These are phyloP conservation scores for Breynia disticha DNA, from an alignment of 441 rosid genomes.

Conservation along the genomic window DNA sequence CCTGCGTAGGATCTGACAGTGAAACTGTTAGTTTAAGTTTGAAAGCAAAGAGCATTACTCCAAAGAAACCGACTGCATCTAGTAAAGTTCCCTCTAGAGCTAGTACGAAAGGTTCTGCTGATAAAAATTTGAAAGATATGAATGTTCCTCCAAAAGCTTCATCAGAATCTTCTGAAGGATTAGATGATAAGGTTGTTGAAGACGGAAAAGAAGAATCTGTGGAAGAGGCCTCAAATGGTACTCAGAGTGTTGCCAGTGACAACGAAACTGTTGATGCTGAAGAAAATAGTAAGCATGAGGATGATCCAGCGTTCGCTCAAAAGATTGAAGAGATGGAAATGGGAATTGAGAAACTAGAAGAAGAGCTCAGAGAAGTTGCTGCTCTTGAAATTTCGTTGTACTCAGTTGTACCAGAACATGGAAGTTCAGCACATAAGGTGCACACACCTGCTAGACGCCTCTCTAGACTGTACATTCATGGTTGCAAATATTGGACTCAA, in stretches of 20 bases:
- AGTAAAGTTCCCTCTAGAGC: constrained; percentile 30
- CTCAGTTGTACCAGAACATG: constrained; percentile 77
- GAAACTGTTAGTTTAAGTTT: constrained; percentile 30
- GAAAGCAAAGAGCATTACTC: constrained; percentile 26
- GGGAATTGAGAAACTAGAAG: constrained; percentile 75
- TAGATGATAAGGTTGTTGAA: constrained; percentile 34
- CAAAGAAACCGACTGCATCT: constrained; percentile 33
- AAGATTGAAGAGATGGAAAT: constrained; percentile 51
- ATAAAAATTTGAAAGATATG: constrained; percentile 23
- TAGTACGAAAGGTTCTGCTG: constrained; percentile 22
- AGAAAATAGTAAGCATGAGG: constrained; percentile 34
- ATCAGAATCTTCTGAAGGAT: constrained; percentile 40
- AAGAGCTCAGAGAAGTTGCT: constrained; percentile 88
- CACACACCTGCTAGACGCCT: constrained; percentile 75
- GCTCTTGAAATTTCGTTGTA: constrained; percentile 75
- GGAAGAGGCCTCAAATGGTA: constrained; percentile 47
- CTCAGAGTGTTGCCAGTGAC: constrained; percentile 36
- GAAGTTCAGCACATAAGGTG: constrained; percentile 76
- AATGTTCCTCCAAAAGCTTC: constrained; percentile 25
- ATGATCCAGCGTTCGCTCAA: constrained; percentile 34
- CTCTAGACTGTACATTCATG: constrained; percentile 73
- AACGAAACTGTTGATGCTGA: constrained; percentile 39
- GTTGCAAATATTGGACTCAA: constrained; percentile 65
- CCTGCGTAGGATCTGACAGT: constrained; percentile 23
- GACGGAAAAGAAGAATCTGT: constrained; percentile 37